Conservation (phyloP, 352 stramenopile genomes). For the Pythium dissimile region DNA sequence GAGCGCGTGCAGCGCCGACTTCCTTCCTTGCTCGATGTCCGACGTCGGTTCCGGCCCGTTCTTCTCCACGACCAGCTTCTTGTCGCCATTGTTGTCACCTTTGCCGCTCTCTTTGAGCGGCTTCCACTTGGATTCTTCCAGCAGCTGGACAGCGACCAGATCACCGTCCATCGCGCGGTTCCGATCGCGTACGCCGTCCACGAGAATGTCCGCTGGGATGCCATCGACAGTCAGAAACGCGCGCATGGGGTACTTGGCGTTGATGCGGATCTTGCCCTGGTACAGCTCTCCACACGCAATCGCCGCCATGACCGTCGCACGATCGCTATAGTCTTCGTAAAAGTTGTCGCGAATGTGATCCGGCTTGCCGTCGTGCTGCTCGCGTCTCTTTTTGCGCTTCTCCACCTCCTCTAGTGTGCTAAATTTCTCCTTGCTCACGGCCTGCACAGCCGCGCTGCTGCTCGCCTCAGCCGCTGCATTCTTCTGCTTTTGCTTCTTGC, state of each 20-base stretch:
- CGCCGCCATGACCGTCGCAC: slow-evolving; percentile 6
- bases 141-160: slow-evolving; percentile 62
- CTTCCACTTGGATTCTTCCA: slow-evolving; percentile 57
- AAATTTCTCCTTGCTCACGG: no score
- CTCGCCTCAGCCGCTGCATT: no score
- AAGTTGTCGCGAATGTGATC: background rate
- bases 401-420: no score
- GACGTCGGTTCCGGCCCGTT: background rate
- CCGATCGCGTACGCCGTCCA: slow-evolving; percentile 64
- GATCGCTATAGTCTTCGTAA: slow-evolving; percentile 19
- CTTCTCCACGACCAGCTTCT: slow-evolving; percentile 5
- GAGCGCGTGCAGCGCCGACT: slow-evolving; percentile 8
- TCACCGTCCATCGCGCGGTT: slow-evolving; percentile 84
- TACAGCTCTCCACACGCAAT: slow-evolving; percentile 28
- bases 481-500: background rate
- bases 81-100: slow-evolving; percentile 1
- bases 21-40: background rate
- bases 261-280: slow-evolving; percentile 76
- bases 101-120: slow-evolving; percentile 22
- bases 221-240: slow-evolving; percentile 79
- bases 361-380: slow-evolving; percentile 1
- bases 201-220: slow-evolving; percentile 65
- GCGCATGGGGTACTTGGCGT: slow-evolving; percentile 62
- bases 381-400: background rate
- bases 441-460: no score